Evolutionary conservation across 2,329 filamentous ascomycete species (phyloP), one percentile per base, ranked within the genome.

Genomic region (Colletotrichum simmondsii): DNA sequence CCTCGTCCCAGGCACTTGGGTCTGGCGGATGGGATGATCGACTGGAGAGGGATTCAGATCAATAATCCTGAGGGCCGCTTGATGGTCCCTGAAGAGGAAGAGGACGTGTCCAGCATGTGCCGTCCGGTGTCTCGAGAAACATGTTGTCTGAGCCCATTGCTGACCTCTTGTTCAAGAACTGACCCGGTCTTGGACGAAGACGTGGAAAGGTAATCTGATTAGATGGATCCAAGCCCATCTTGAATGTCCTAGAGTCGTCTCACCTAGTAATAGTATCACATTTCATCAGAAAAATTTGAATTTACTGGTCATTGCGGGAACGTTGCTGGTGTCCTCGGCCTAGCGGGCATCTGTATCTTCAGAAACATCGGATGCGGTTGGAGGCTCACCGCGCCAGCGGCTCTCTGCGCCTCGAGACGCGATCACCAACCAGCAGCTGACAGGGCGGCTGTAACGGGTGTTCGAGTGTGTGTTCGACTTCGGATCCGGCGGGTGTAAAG

Each of bases 401-500:
- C 24, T 58, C 37, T 46, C 56, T 53, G 22, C 63, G 65, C 54
- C 65, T 59, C 58, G 65, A 68, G 56, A 37, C 66, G 66, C 66
- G 59, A 52, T 26, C 63, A 59, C 16, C 42, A 49, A 49, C 19
- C 42, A 52, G 16, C 42, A 52, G 12, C n/a, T 8, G 12, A 37
- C 22, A 46, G 5, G 42, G 46, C 56, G 60, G 26, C 56, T 22
- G 64, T 14, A 60, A 30, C 56, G 52, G 28, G 61, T 26, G 53
- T 58, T 49, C 42, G 58, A 53, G 19, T 19, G n/a, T 10, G 14
- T 24, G 35, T 56, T 63, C 14, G 19, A 30, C 52, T 28, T 72
- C 60, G 70, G 70, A 69, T 72, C 66, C 66, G 70, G 70, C 35
- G 66, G 70, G 30, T 22, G 24, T 42, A 42, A 26, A 52, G 32